Evolutionary conservation across 1,284 basidiomycete species (phyloP).

Genomic region (Meripilus lineatus): DNA sequence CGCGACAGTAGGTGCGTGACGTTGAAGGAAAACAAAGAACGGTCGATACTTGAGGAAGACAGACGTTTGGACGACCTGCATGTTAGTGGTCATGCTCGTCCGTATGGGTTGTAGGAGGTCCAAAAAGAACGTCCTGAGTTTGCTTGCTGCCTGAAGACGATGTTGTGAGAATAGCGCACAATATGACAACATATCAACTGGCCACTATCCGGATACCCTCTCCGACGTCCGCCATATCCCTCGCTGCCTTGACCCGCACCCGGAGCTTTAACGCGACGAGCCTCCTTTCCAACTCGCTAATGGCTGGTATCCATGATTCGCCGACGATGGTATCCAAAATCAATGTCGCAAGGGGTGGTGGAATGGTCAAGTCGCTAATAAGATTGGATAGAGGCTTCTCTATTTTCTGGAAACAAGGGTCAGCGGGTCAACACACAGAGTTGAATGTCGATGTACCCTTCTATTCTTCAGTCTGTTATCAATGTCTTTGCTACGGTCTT

Average conservation of each 20-base stretch:
- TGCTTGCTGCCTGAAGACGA: constrained; percentile 68
- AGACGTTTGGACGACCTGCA: constrained; percentile 89
- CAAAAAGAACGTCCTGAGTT: constrained; percentile 86
- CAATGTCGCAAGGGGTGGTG: constrained; percentile 73
- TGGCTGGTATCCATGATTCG: constrained; percentile 80
- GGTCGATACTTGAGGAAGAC: constrained; percentile 82
- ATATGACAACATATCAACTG: constrained; percentile 20
- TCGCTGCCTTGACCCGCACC: constrained; percentile 78
- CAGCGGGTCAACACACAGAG: background rate
- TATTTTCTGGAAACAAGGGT: constrained; percentile 56
- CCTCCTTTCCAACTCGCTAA: constrained; percentile 76
- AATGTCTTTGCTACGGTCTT: constrained; percentile 85
- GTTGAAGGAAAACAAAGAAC: constrained; percentile 83
- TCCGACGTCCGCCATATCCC: constrained; percentile 76
- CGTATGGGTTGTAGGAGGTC: constrained; percentile 80
- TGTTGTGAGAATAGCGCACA: background rate
- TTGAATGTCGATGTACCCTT: constrained; percentile 45
- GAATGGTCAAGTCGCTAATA: constrained; percentile 76
- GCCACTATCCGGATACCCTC: constrained; percentile 87
- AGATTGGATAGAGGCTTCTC: constrained; percentile 83
- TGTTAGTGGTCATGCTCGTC: constrained; percentile 83
- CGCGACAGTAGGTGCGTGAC: constrained; percentile 79
- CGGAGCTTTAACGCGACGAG: constrained; percentile 67
- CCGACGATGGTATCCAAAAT: constrained; percentile 83
- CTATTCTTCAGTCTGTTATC: constrained; percentile 82